Conservation (phyloP, 2,329 filamentous ascomycete genomes). For the Pestalotiopsis sp. region DNA sequence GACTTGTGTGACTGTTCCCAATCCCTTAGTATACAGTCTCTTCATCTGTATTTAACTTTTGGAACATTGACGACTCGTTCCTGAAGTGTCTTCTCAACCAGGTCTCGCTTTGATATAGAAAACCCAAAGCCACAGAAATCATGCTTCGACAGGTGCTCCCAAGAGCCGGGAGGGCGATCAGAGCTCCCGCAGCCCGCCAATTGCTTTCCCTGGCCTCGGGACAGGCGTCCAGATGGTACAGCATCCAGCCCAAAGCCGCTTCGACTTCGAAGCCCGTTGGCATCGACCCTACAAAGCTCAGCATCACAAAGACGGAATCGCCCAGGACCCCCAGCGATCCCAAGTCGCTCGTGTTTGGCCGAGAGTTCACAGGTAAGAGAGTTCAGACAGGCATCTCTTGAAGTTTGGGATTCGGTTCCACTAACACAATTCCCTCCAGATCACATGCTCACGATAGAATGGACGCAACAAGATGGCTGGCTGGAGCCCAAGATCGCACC, state of each 20-base stretch:
- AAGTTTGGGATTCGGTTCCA: not conserved
- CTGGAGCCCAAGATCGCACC: constrained; percentile 79
- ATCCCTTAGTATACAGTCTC: not conserved
- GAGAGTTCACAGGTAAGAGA: constrained; percentile 79
- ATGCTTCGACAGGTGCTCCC: constrained; percentile 52
- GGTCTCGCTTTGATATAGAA: not conserved
- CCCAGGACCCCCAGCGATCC: constrained; percentile 77
- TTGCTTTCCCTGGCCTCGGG: constrained; percentile 34
- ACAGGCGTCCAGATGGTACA: constrained; percentile 48
- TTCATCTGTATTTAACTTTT: too few species aligned
- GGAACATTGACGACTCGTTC: not conserved
- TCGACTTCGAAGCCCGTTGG: constrained; percentile 59
- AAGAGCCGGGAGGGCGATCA: constrained; percentile 40
- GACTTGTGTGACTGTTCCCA: not conserved
- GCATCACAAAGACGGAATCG: constrained; percentile 71
- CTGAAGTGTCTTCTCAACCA: not conserved
- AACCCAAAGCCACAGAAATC: not conserved
- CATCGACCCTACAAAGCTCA: constrained; percentile 78
- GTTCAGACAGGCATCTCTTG: not conserved
- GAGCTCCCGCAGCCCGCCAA: constrained; percentile 28
- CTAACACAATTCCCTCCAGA: constrained; percentile 53
- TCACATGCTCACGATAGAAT: constrained; percentile 96
- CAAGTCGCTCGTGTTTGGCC: constrained; percentile 86
- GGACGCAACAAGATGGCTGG: constrained; percentile 87
- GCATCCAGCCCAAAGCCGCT: constrained; percentile 53